Evolutionary conservation across 768 basidiomycete species (phyloP), one percentile per base, ranked within the genome.

Genomic region (Lactarius indigo): DNA sequence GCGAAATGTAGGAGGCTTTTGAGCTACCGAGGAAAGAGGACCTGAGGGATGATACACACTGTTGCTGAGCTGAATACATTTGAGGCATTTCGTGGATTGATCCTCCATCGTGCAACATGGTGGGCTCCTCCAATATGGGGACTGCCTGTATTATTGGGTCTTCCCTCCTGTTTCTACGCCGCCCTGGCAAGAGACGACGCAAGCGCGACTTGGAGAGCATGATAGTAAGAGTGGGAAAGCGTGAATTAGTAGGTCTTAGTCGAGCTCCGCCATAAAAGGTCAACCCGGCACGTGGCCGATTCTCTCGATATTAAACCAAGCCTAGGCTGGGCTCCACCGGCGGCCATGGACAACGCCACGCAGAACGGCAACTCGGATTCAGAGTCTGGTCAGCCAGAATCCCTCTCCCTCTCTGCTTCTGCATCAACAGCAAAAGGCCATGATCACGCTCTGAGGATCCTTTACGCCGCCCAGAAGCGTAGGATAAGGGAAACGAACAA

Each of bases 311-410:
- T 65, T 65, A 54, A 60, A 55, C 52, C 57, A 54, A 60, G 60
- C 59, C 57, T 13, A n/a, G 28, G 35, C 65, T 28, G 23, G 20
- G 17, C 60, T 47, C 60, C 60, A 23, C 39, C 7, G 18, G n/a
- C 35, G 50, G 39, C 28, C 42, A 63, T 68, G 33, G 8, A 39
- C 31, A 58, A 3, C 57, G 33, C 33, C n/a, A 23, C 30, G 9
- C 57, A 35, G 35, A 23, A 58, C 23, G 33, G 44, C 12, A 66
- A 64, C 37, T 47, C 70, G 2, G 70, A 66, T 31, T 64, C 68
- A 33, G 70, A 71, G n/a, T 69, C 68, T 17, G 63, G 57, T 28
- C 55, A 37, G 20, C 70, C 70, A 41, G 65, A 69, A 58, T 61
- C 37, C n/a, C 26, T 71, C 42, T 55, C 68, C 13, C 65, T 71